Conservation (phyloP, 129 eudicot genomes). For the Helianthus annuus region HanXRQr2.0-SUNRISE NC_035446.2:130464763-130465262, state of each 20-base stretch:
- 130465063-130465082: slow-evolving; percentile 16
- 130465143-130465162: slow-evolving; percentile 27
- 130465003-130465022: slow-evolving; percentile 19
- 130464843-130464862: no score
- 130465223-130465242: slow-evolving; percentile 7
- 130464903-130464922: slow-evolving; percentile 25
- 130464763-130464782: neutral
- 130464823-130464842: neutral
- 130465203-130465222: slow-evolving; percentile 13
- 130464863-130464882: neutral
- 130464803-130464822: slow-evolving; percentile 27
- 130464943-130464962: slow-evolving; percentile 22
- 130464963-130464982: slow-evolving; percentile 10
- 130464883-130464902: neutral
- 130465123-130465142: slow-evolving; percentile 24
- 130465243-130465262: slow-evolving; percentile 3
- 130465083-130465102: slow-evolving; percentile 24
- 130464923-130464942: slow-evolving; percentile 14
- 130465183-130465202: slow-evolving; percentile 13
- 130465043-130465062: slow-evolving; percentile 9
- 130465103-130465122: slow-evolving; percentile 19
- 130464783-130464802: slow-evolving; percentile 2
- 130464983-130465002: neutral
- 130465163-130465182: slow-evolving; percentile 28
- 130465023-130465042: slow-evolving; percentile 20